Percentiles rank a stretch among this genome's conserved stretches.
These are phyloP conservation scores for Tulasnella calospora DNA, from an alignment of 768 basidiomycete genomes.

Conservation along the genomic window DNA sequence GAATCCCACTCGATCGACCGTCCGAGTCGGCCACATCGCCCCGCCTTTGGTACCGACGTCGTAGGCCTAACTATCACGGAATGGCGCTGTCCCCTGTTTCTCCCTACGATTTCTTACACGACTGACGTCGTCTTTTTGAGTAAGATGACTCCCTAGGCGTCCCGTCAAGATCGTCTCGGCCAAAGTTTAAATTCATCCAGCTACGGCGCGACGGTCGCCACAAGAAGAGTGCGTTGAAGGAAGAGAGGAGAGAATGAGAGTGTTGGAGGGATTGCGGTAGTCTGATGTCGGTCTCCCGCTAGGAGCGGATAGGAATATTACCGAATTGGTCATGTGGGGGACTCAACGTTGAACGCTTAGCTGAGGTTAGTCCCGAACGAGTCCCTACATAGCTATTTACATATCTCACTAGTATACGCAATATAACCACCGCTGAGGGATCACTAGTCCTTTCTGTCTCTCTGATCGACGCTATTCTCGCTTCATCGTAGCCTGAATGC, in stretches of 20 bases:
- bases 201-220: not conserved
- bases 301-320: not conserved
- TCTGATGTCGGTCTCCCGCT: not conserved
- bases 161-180: not conserved
- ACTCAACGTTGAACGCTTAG: not conserved
- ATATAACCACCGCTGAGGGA: not conserved
- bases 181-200: not conserved
- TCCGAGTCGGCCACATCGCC: not conserved
- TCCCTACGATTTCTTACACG: not conserved
- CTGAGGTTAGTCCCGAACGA: not conserved
- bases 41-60: not conserved
- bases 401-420: not conserved
- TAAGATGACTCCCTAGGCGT: not conserved
- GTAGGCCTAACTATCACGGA: not conserved
- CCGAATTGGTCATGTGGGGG: not conserved
- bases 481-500: not conserved
- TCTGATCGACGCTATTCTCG: not conserved
- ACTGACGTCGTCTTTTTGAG: not conserved
- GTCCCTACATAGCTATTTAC: not conserved
- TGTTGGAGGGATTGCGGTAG: not conserved
- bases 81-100: not conserved
- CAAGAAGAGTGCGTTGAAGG: not conserved
- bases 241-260: not conserved
- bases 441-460: not conserved
- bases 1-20: not conserved